Percentiles rank a stretch among this genome's conserved stretches.
Evolutionary conservation across 164 flowering plant genomes (phyloP).

Genomic region (Annona squamosa): DNA sequence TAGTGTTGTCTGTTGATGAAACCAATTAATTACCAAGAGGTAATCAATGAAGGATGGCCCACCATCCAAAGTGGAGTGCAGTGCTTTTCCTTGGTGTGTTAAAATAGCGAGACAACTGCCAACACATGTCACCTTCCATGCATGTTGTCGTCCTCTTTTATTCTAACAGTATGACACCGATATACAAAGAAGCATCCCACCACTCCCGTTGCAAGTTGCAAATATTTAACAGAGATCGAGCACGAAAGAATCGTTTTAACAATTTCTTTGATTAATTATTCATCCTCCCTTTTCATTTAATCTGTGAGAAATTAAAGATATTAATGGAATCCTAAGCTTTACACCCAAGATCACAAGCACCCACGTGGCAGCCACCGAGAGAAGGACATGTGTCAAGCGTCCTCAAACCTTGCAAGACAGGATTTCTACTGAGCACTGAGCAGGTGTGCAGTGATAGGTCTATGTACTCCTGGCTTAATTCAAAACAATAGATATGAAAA

Average conservation of each 20-base stretch:
- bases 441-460: not conserved
- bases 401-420: not conserved
- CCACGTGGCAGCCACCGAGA: not conserved
- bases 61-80: not conserved
- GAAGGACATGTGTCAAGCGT: conserved; percentile 1
- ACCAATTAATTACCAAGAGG: too few relatives aligned
- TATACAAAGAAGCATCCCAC: not conserved
- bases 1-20: too few relatives aligned
- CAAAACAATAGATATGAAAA: not conserved
- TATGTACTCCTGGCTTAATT: not conserved
- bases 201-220: not conserved
- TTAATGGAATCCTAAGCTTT: conserved; percentile 7
- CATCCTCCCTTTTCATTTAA: not conserved
- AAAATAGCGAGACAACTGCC: not conserved
- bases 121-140: not conserved
- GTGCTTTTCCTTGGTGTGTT: not conserved
- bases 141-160: not conserved
- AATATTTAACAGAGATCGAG: not conserved
- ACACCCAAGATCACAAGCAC: conserved; percentile 5
- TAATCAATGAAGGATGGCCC: not conserved
- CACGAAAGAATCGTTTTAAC: not conserved
- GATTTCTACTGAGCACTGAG: not conserved
- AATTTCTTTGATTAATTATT: not conserved
- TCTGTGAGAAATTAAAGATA: not conserved
- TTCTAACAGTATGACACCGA: not conserved